Evolutionary conservation across 352 stramenopile species (phyloP), one percentile per base, ranked within the genome.

Genomic region (Ophiocytium majus): DNA sequence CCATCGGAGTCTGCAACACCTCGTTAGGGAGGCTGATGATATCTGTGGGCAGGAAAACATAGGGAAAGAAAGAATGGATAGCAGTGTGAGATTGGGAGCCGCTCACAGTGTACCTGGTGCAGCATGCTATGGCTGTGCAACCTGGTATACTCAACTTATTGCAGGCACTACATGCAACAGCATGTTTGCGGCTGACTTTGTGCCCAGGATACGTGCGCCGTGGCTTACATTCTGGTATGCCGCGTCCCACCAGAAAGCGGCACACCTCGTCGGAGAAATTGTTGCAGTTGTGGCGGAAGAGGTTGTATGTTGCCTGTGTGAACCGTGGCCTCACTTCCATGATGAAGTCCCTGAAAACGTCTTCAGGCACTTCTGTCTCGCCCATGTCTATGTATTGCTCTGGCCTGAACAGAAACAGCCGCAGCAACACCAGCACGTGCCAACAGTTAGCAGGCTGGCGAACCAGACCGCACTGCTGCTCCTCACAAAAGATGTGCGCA

Each of bases 251-350:
- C 19, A 96, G 87, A 82, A 98, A 97, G 64, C 90, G 92, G 57
- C 94, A 91, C 19, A 96, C 91, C 80, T 97, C 93, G 88, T 98
- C 91, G 10, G 91, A 94, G 86, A 98, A 99, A 88, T 98, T 98
- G 91, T 99, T 99, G 92, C 96, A 98, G 89, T 99, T 99, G 85
- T 97, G 91, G 76, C 91, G 88, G 63, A 99, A 92, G 76, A 99
- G 91, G 86, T 98, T 95, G 89, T 98, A 98, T 5, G 93, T 96
- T 57, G 91, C 90, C 9, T 90, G 91, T 31, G 93, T 96, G 89
- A 96, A 98, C 33, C 92, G 91, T n/a, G 92, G 86, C 57, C 89
- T 93, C 80, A 94, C 92, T 57, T 93, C 81, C 5, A 92, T 90
- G 50, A 95, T 84, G 63, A 96, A 98, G 0, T 89, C 83, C 81